Evolutionary conservation across 2,329 filamentous ascomycete species (phyloP), one percentile per base, ranked within the genome.

Genomic region (Aureobasidium sp.): DNA sequence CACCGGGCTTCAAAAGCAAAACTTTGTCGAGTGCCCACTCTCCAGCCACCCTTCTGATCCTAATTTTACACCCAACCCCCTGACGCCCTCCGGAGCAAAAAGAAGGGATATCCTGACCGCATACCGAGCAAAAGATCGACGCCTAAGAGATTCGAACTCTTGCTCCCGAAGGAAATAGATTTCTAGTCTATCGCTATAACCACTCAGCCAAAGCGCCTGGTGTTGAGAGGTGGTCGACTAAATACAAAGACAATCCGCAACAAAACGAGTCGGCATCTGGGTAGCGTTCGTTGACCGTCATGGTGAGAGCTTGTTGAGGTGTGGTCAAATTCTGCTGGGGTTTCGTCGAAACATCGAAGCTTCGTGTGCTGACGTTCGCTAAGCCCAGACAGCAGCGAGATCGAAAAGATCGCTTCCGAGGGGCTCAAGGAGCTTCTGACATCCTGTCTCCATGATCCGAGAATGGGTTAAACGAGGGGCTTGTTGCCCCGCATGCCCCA

Each of bases 111-210:
- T 34, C 5, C 1, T 16, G 10, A 2, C 21, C 2, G 3, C 4
- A 2, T 1, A 2, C 5, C 6, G 21, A 32, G 32, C 44, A 59
- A 49, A 49, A 59, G 9, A 7, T 25, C 55, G 55, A 59, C 55
- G 55, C 55, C 55, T 59, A 6, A 4, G 10, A 5, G 55, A 59
- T 6, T 59, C 55, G 55, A 59, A 59, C 55, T 5, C 10, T 4
- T 6, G 55, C 55, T 49, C 55, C 42, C 55, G 55, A 59, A 59
- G 34, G 55, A 49, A 59, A 48, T 59, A 59, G 55, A 59, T 59
- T 59, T 59, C 55, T 59, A 59, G 55, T 59, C 55, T 59, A 59
- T 48, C 55, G 55, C 55, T 49, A 49, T 59, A 59, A 59, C 55
- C 55, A 59, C 55, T 59, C 55, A 49, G 55, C 55, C 55, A 59